Evolutionary conservation across 495 filamentous ascomycete genomes (phyloP).

Genomic region (Hamigera avellanea): DNA sequence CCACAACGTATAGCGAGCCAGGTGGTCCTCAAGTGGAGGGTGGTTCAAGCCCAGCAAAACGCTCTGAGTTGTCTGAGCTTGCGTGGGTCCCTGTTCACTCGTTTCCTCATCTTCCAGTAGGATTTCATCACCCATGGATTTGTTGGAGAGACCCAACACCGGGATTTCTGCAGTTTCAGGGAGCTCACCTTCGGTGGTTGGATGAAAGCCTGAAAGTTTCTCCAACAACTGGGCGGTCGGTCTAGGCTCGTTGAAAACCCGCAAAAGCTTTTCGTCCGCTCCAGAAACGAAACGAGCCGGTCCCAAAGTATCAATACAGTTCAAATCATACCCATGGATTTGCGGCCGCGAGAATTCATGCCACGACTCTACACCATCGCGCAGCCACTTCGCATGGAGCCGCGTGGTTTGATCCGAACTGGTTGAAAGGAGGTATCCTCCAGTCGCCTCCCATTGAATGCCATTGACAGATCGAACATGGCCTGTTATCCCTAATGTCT

Average conservation of each 20-base stretch:
- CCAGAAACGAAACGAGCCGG: slow-evolving; percentile 73
- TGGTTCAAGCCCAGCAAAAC: slow-evolving; percentile 36
- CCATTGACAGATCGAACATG: slow-evolving; percentile 72
- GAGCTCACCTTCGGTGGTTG: slow-evolving; percentile 34
- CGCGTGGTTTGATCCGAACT: slow-evolving; percentile 92
- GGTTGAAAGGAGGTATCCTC: slow-evolving; percentile 78
- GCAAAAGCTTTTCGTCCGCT: slow-evolving; percentile 94
- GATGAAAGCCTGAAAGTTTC: slow-evolving; percentile 50
- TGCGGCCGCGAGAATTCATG: slow-evolving; percentile 94
- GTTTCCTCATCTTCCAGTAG: slow-evolving; percentile 39
- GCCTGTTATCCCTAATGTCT: slow-evolving; percentile 66
- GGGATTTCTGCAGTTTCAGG: slow-evolving; percentile 88
- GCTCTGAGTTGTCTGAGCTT: slow-evolving; percentile 12
- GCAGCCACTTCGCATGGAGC: slow-evolving; percentile 74
- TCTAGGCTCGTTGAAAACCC: slow-evolving; percentile 87
- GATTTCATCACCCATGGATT: slow-evolving; percentile 55
- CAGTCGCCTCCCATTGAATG: slow-evolving; percentile 72
- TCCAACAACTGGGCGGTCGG: slow-evolving; percentile 65
- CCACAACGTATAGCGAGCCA: slow-evolving; percentile 87
- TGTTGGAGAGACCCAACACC: slow-evolving; percentile 92
- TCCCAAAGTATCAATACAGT: slow-evolving; percentile 72
- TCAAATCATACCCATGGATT: slow-evolving; percentile 96
- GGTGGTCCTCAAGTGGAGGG: slow-evolving; percentile 80
- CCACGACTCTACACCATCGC: slow-evolving; percentile 50
- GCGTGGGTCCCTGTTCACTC: slow-evolving; percentile 15